phyloP scores from a whole-genome alignment of 2,329 filamentous ascomycete genomes.

The Atkinsonella texensis region DNA sequence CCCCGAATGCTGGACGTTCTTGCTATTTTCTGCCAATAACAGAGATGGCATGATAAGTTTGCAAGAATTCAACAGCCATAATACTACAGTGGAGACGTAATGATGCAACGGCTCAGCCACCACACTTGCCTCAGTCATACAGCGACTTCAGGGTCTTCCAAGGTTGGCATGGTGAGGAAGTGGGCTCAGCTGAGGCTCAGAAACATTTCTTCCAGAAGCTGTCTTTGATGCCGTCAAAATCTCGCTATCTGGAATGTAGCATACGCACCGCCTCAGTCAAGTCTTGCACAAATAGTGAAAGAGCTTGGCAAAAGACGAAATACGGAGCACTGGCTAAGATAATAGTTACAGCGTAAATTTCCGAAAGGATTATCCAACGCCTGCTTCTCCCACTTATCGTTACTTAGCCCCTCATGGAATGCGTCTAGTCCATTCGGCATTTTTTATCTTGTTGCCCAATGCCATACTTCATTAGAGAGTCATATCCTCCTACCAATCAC shows the following conservation, averaged over 20 bases:
- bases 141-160: not conserved
- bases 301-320: too few relatives aligned
- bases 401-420: not conserved
- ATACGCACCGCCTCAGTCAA: not conserved
- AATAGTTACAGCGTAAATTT: too few relatives aligned
- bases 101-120: not conserved
- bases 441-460: not conserved
- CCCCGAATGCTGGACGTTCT: not conserved
- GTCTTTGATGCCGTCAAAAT: not conserved
- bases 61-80: too few relatives aligned
- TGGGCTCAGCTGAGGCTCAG: not conserved
- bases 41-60: too few relatives aligned
- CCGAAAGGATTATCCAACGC: too few relatives aligned
- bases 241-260: not conserved
- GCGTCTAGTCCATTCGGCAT: too few relatives aligned
- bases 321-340: too few relatives aligned
- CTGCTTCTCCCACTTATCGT: not conserved
- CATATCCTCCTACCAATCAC: slow-evolving; percentile 46
- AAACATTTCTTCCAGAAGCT: not conserved
- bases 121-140: not conserved
- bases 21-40: not conserved
- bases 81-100: not conserved
- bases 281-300: not conserved
- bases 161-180: not conserved
- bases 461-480: not conserved